These are phyloP conservation scores for Tolypocladium ovalisporum DNA, from an alignment of 2,329 filamentous ascomycete species.

Conservation along the genomic window DNA sequence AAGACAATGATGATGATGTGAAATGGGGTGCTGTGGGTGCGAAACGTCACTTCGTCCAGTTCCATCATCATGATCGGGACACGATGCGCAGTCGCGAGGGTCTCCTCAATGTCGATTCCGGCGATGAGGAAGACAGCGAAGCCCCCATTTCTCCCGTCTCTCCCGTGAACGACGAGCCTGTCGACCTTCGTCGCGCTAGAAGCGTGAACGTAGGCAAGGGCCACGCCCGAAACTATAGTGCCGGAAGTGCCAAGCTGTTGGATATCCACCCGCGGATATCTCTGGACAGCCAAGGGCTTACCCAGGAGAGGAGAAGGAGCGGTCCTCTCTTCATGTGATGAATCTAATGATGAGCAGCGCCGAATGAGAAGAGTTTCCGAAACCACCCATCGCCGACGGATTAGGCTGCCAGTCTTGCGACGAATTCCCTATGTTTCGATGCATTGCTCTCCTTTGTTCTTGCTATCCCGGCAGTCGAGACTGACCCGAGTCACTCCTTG, in stretches of 20 bases:
- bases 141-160: constrained; percentile 14
- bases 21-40: constrained; percentile 41
- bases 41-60: constrained; percentile 48
- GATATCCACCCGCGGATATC: constrained; percentile 51
- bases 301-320: not conserved
- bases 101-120: constrained; percentile 31
- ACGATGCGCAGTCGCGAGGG: constrained; percentile 43
- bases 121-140: constrained; percentile 19
- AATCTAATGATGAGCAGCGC: constrained; percentile 17
- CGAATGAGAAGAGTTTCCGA: constrained; percentile 14
- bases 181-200: constrained; percentile 49
- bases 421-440: constrained; percentile 4
- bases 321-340: not conserved
- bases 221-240: constrained; percentile 63
- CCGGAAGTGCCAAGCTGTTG: constrained; percentile 65
- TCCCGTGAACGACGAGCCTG: constrained; percentile 20
- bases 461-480: constrained; percentile 2
- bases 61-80: constrained; percentile 28
- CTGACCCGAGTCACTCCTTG: constrained; percentile 23
- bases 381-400: constrained; percentile 1
- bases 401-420: constrained; percentile 1
- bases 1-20: no score
- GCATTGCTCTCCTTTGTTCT: constrained; percentile 1
- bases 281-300: constrained; percentile 22
- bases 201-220: constrained; percentile 57